Evolutionary conservation across 345 rosid species (phyloP).

Genomic region (Barbarea vulgaris): DNA sequence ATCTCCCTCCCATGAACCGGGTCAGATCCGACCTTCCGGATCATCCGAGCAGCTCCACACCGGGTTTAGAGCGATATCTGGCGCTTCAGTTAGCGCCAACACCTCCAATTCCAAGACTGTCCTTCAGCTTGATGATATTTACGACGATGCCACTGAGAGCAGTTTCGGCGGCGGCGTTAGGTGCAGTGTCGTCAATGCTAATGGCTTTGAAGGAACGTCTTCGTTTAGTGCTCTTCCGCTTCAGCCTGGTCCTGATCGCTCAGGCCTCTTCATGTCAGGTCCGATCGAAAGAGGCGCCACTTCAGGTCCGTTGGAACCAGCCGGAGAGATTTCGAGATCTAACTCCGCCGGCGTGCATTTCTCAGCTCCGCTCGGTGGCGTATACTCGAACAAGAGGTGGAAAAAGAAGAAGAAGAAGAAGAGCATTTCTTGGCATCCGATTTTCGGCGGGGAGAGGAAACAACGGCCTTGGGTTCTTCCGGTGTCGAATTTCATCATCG

Average conservation of each 20-base stretch:
- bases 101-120: constrained; percentile 81
- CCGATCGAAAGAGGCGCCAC: constrained; percentile 82
- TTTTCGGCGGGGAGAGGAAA: constrained; percentile 75
- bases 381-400: constrained; percentile 61
- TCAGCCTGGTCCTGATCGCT: constrained; percentile 65
- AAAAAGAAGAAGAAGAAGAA: constrained; percentile 47
- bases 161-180: constrained; percentile 56
- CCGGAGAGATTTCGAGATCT: constrained; percentile 45
- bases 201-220: constrained; percentile 88
- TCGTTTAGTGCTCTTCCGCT: constrained; percentile 82
- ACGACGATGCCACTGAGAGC: constrained; percentile 82
- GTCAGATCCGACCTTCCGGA: constrained; percentile 41
- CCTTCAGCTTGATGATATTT: constrained; percentile 66
- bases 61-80: constrained; percentile 84
- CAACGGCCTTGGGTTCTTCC: constrained; percentile 97
- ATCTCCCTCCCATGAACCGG: constrained; percentile 65
- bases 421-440: constrained; percentile 60
- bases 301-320: constrained; percentile 78
- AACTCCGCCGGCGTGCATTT: constrained; percentile 62
- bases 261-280: constrained; percentile 79
- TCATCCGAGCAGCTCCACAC: constrained; percentile 54
- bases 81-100: constrained; percentile 91
- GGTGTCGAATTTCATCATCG: constrained; percentile 71
- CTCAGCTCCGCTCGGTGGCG: constrained; percentile 89
- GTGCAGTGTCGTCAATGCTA: constrained; percentile 59